phyloP scores from a whole-genome alignment of 257 asterid species.

The Solanum virginianum region DNA sequence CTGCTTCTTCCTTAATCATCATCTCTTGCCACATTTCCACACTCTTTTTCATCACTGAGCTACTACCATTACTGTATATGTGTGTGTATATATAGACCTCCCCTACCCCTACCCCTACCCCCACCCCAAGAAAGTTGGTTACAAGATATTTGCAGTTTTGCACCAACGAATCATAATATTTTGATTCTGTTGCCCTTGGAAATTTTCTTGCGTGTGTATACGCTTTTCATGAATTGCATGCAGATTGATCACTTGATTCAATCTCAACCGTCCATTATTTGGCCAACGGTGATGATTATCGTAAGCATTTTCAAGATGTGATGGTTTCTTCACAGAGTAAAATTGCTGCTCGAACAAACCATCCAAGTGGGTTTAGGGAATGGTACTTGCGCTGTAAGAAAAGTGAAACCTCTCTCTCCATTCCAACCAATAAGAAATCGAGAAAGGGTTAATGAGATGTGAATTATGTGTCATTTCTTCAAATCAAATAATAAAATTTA shows the following conservation, averaged over 20 bases:
- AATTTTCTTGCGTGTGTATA: neutral
- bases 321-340: neutral
- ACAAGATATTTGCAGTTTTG: neutral
- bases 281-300: neutral
- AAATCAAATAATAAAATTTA: neutral
- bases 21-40: neutral
- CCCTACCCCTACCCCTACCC: neutral
- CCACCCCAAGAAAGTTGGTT: conserved; percentile 6
- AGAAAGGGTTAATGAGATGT: neutral
- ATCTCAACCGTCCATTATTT: neutral
- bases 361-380: neutral
- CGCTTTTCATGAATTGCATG: neutral
- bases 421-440: neutral
- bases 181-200: neutral
- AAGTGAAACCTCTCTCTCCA: neutral
- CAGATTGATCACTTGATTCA: neutral
- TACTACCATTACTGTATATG: neutral
- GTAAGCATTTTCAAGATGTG: neutral
- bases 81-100: neutral
- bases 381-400: neutral
- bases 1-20: conserved; percentile 6
- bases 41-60: neutral
- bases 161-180: neutral
- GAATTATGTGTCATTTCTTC: neutral
- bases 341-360: neutral